Conservation (phyloP, 1,284 basidiomycete genomes). For the Ceratobasidium sp. region DNA sequence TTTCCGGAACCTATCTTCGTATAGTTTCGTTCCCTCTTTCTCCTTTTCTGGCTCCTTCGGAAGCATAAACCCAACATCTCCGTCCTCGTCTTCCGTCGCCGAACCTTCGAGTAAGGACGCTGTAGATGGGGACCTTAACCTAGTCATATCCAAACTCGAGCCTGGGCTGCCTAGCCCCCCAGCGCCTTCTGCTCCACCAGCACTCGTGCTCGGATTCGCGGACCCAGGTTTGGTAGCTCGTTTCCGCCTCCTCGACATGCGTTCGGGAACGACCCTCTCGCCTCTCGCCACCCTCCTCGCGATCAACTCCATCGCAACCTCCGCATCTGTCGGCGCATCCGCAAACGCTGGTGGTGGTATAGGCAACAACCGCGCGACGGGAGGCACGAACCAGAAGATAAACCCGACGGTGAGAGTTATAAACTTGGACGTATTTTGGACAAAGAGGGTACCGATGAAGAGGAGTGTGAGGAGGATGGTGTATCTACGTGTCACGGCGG, state of each 20-base stretch:
- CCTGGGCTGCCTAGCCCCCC: too few species aligned
- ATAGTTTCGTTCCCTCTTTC: background rate
- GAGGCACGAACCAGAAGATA: constrained; percentile 48
- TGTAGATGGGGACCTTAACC: constrained; percentile 17
- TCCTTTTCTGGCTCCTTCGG: background rate
- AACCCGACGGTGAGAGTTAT: constrained; percentile 32
- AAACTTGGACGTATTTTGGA: constrained; percentile 64
- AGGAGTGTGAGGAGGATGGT: constrained; percentile 67
- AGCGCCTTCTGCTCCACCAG: too few species aligned
- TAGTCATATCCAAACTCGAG: constrained; percentile 20
- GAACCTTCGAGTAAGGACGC: constrained; percentile 15
- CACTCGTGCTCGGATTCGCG: background rate
- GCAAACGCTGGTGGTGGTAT: constrained; percentile 64
- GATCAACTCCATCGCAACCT: constrained; percentile 77
- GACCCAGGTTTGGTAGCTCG: background rate
- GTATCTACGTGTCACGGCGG: constrained; percentile 65
- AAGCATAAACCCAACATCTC: constrained; percentile 12
- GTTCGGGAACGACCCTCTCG: constrained; percentile 60
- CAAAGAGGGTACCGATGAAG: constrained; percentile 66
- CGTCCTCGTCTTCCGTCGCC: constrained; percentile 17
- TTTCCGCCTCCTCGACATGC: constrained; percentile 17
- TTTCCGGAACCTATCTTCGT: constrained; percentile 27
- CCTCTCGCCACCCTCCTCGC: constrained; percentile 70
- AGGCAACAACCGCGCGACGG: constrained; percentile 22
- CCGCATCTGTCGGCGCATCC: constrained; percentile 73